Evolutionary conservation across 1,284 basidiomycete genomes (phyloP), one percentile per base, ranked within the genome.

Genomic region (Ustilago trichophora): DNA sequence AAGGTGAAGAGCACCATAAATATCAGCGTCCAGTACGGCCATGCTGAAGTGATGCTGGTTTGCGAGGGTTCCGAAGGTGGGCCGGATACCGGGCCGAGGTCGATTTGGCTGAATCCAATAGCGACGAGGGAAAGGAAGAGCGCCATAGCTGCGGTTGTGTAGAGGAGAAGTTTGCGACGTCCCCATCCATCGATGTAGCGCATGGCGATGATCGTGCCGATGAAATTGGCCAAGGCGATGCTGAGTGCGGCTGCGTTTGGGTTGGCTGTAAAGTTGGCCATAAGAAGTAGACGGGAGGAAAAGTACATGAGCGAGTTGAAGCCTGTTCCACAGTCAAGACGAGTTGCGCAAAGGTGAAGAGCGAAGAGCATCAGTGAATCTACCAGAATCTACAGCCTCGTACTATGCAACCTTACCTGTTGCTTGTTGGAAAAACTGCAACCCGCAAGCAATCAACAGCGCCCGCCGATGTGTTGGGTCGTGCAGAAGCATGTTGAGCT

Each of bases 221-320:
- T 33, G 27, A 71, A 73, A 51, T 78, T 78, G 41, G 75, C 71
- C 0, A 77, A 21, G 1, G 76, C 75, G 15, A 78, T 72, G 2
- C 60, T 56, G 1, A 75, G 50, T 4, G 75, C 73, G 11, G 73
- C 70, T 10, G 60, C 57, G 22, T 75, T 77, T 3, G 76, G 76
- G 33, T 78, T 78, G 11, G 55, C 43, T 4, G 46, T 45, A 38
- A 78, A 78, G 4, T 75, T 75, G 27, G 71, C 71, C 64, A 75
- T 75, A 27, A 64, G 51, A 24, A 78, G 49, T 18, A 78, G 45
- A 3, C 68, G 60, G 4, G 60, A 52, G 6, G 43, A 51, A 32
- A 64, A 78, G 47, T 78, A 78, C 53, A 73, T 60, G 18, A 74
- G 47, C 12, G 42, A 37, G 35, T 70, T 70, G 43, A 64, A 64